These are phyloP conservation scores for Kondoa malvinella DNA, from an alignment of 768 basidiomycete genomes.

Conservation along the genomic window DNA sequence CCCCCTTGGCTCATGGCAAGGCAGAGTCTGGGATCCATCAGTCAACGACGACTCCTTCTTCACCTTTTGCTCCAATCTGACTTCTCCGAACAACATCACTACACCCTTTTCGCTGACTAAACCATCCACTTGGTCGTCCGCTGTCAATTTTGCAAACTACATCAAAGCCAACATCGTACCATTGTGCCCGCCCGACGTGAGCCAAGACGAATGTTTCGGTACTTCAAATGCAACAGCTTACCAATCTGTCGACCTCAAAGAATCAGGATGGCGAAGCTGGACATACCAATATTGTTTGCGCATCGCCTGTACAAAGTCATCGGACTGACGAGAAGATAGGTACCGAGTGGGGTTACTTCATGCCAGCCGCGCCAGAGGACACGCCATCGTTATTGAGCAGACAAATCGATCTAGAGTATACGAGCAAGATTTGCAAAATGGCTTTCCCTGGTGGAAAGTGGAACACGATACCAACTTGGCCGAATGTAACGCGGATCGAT, in stretches of 20 bases:
- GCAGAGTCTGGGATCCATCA: not conserved
- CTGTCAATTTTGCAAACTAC: slow-evolving; percentile 52
- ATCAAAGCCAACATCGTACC: slow-evolving; percentile 45
- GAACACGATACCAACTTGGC: slow-evolving; percentile 11
- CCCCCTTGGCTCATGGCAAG: slow-evolving; percentile 60
- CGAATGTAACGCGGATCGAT: slow-evolving; percentile 18
- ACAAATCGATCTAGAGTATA: slow-evolving; percentile 54
- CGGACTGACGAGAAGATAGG: no score
- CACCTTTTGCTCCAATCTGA: not conserved
- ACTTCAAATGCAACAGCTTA: slow-evolving; percentile 55
- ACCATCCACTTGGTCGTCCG: slow-evolving; percentile 21
- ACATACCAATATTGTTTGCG: slow-evolving; percentile 40
- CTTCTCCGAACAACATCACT: not conserved
- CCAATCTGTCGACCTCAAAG: slow-evolving; percentile 41
- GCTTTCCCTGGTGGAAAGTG: not conserved
- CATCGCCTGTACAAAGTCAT: no score
- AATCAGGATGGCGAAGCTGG: slow-evolving; percentile 74
- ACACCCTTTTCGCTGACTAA: slow-evolving; percentile 10
- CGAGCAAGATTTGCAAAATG: slow-evolving; percentile 50
- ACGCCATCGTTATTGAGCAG: slow-evolving; percentile 63
- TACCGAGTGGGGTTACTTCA: slow-evolving; percentile 37
- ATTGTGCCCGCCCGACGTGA: slow-evolving; percentile 39
- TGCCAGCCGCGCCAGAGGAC: slow-evolving; percentile 40
- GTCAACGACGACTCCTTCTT: not conserved
- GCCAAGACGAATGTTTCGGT: slow-evolving; percentile 65